Percentiles rank a stretch among this genome's conserved stretches.
phyloP scores from a whole-genome alignment of 2,329 filamentous ascomycete genomes.

The Ceratocystis papillata region DNA sequence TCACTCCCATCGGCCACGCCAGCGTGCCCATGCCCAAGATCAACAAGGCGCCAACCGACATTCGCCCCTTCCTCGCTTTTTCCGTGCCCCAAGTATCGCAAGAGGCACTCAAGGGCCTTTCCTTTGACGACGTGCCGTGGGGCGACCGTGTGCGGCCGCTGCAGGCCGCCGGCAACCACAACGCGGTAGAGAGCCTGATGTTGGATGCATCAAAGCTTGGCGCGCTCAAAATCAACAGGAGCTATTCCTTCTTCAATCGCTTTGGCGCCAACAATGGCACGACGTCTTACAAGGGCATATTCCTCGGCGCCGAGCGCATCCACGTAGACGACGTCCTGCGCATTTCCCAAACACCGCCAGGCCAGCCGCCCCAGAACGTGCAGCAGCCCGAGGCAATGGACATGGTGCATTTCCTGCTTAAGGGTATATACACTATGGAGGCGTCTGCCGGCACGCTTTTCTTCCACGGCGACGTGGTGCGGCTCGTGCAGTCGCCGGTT shows the following conservation, averaged over 20 bases:
- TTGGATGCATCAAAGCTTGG: conserved; percentile 45
- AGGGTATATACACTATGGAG: conserved; percentile 22
- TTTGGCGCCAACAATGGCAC: conserved; percentile 31
- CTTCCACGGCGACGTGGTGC: conserved; percentile 35
- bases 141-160: conserved; percentile 31
- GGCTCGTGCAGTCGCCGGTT: conserved; percentile 27
- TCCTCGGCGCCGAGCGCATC: conserved; percentile 43
- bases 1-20: conserved; percentile 36
- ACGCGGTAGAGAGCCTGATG: conserved; percentile 35
- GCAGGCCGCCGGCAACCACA: conserved; percentile 30
- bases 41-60: conserved; percentile 34
- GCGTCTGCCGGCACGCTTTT: conserved; percentile 25
- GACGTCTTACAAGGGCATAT: conserved; percentile 38
- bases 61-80: conserved; percentile 43
- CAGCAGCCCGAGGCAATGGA: conserved; percentile 30
- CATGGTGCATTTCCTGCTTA: conserved; percentile 24
- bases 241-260: conserved; percentile 40
- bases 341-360: conserved; percentile 32
- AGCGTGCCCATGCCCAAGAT: conserved; percentile 34
- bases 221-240: conserved; percentile 39
- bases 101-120: conserved; percentile 33
- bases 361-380: background rate
- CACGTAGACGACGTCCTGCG: conserved; percentile 41
- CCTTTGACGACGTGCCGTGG: conserved; percentile 38
- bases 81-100: conserved; percentile 38